Base-by-base conservation (phyloP, 2,329 filamentous ascomycete species). In the Exophiala lecanii-corni region DNA sequence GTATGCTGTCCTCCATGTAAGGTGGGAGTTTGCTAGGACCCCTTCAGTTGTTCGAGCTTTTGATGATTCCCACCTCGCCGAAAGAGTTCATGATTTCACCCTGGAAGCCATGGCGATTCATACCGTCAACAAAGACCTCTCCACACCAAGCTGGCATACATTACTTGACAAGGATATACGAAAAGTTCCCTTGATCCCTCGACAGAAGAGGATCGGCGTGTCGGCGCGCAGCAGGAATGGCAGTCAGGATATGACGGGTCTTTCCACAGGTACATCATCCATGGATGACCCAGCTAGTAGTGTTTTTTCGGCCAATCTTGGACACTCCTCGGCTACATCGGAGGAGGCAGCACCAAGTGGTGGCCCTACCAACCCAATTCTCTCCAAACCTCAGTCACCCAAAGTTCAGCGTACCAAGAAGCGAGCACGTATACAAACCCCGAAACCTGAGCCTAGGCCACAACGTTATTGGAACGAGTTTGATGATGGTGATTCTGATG, bases 391-490 rank as follows among this genome's bases (percentile, higher is more conserved):
- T 7, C 13, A 13, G 6, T 2, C 39, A 1, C 18, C 12, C 15
- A 45, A 36, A 18, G 34, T 18, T 18, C 25, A 39, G 30, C 35
- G 25, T 12, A 21, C 44, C 46, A 46, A 55, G 45, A 53, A 55
- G 47, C 30, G 31, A 10, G 50, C 52, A 20, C 48, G 50, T 12
- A 46, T 54, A 20, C 18, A 32, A 18, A 33, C 50, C 1, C 55
- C 61, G 5, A 46, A 40, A 33, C 60, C 61, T 18, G 21, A 41
- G 13, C 43, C 49, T 7, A 19, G 37, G 18, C 38, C 32, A 9
- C 21, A 25, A 20, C 47, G 59, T 16, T 92, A 91, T 59, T 94
- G 87, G 86, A 91, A 86, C 62, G 87, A 94, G 62, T 92, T 91
- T 62, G 87, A 94, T 54, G 69, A 89, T 59, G 85, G 84, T 6